phyloP scores from a whole-genome alignment of 2,329 filamentous ascomycete genomes.

The Ophiostoma australiae region DNA sequence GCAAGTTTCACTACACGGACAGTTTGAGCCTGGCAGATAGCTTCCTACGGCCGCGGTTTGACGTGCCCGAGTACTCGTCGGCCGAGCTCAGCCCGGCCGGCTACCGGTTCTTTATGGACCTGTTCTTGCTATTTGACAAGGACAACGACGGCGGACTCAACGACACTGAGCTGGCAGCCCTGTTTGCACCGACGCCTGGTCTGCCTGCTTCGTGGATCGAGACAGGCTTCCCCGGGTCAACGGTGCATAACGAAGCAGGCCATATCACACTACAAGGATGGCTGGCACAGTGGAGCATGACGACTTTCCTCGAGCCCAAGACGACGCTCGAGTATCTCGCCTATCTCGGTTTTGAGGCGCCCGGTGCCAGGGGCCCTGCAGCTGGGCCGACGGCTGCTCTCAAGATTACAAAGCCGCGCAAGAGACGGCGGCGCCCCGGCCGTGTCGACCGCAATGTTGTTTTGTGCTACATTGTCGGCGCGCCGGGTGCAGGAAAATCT shows the following conservation, averaged over 20 bases:
- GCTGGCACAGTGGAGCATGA: conserved; percentile 99
- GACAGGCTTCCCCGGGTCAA: conserved; percentile 84
- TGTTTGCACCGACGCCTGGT: conserved; percentile 91
- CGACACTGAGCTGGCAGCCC: conserved; percentile 72
- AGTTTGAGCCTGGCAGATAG: conserved; percentile 85
- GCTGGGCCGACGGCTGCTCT: conserved; percentile 61
- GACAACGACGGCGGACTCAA: conserved; percentile 96
- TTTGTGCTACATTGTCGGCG: conserved; percentile 85
- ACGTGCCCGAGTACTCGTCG: conserved; percentile 86
- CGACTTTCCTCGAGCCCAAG: conserved; percentile 91
- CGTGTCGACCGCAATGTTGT: conserved; percentile 92
- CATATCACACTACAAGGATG: conserved; percentile 95
- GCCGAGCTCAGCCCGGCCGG: conserved; percentile 90
- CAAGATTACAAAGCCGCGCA: conserved; percentile 88
- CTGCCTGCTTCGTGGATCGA: conserved; percentile 83
- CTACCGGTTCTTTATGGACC: conserved; percentile 91
- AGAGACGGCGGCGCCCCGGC: conserved; percentile 73
- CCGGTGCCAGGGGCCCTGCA: conserved; percentile 16
- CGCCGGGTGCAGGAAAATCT: conserved; percentile 82
- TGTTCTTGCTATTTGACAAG: conserved; percentile 92
- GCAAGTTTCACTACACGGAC: conserved; percentile 94
- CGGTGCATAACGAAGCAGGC: conserved; percentile 89
- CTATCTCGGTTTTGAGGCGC: conserved; percentile 87
- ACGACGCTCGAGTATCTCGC: conserved; percentile 94
- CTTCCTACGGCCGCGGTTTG: conserved; percentile 89